A percentile compares a stretch with the other conserved stretches of the same genome.
phyloP scores from a whole-genome alignment of 129 eudicot genomes.

The Flaveria linearis region DNA sequence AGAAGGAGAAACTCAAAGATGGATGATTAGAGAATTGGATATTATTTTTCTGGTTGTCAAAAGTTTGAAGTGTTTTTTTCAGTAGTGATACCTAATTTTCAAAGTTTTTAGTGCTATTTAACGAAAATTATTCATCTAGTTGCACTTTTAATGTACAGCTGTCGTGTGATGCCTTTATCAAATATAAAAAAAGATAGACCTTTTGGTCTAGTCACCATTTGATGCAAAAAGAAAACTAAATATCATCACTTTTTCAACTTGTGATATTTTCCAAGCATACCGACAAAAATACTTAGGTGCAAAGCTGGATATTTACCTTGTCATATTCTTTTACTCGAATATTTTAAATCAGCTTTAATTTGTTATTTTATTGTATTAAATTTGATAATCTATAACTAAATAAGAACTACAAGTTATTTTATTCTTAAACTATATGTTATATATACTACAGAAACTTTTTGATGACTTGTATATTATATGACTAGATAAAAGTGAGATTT shows the following conservation, averaged over 20 bases:
- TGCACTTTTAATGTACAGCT: not conserved
- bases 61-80: not conserved
- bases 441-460: no score
- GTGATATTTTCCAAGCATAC: no score
- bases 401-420: no score
- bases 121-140: no score
- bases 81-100: not conserved
- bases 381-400: not conserved
- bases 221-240: not conserved
- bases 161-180: not conserved
- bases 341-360: not conserved
- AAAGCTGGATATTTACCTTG: not conserved
- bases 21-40: not conserved
- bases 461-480: no score
- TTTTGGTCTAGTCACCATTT: not conserved
- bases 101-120: no score
- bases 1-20: not conserved
- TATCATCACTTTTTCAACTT: no score
- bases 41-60: not conserved
- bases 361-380: not conserved
- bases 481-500: no score
- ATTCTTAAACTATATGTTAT: no score
- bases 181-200: not conserved
- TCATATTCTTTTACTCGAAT: not conserved
- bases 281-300: not conserved